phyloP scores from a whole-genome alignment of 768 basidiomycete genomes.

The Phanerochaete carnosa region DNA sequence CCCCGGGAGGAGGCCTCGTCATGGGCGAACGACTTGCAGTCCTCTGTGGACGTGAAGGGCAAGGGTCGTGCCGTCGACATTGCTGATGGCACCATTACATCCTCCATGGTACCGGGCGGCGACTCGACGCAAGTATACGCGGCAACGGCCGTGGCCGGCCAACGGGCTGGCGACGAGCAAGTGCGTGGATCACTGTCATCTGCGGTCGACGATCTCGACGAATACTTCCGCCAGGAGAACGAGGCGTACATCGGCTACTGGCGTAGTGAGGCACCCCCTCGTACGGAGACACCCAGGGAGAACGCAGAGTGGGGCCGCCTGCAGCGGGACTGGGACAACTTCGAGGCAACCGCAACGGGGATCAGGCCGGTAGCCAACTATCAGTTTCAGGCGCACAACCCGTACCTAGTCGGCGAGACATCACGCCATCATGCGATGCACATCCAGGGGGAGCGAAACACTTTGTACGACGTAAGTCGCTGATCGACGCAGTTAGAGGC shows the following conservation, averaged over 20 bases:
- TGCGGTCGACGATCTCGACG: slow-evolving; percentile 14
- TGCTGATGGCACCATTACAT: background rate
- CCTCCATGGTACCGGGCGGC: background rate
- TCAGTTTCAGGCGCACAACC: slow-evolving; percentile 75
- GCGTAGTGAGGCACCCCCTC: background rate
- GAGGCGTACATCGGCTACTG: slow-evolving; percentile 29
- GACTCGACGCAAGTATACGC: background rate
- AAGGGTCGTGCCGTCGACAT: slow-evolving; percentile 43
- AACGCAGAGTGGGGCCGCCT: slow-evolving; percentile 57
- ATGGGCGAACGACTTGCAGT: slow-evolving; percentile 23
- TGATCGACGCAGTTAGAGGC: slow-evolving; percentile 10
- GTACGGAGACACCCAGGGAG: slow-evolving; percentile 2
- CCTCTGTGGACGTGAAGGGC: slow-evolving; percentile 53
- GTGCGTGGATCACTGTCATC: background rate
- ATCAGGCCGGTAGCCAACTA: slow-evolving; percentile 57
- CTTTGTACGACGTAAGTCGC: slow-evolving; percentile 38
- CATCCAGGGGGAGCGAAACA: slow-evolving; percentile 20
- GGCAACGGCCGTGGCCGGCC: background rate
- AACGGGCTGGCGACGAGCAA: background rate
- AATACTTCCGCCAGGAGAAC: slow-evolving; percentile 31
- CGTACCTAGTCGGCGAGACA: slow-evolving; percentile 65
- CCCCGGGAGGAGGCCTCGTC: slow-evolving; percentile 30
- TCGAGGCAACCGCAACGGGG: slow-evolving; percentile 70
- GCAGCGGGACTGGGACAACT: slow-evolving; percentile 77
- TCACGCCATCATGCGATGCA: slow-evolving; percentile 45